These are phyloP conservation scores for Aleurites moluccanus DNA, from an alignment of 441 rosid genomes.

Conservation along the genomic window DNA sequence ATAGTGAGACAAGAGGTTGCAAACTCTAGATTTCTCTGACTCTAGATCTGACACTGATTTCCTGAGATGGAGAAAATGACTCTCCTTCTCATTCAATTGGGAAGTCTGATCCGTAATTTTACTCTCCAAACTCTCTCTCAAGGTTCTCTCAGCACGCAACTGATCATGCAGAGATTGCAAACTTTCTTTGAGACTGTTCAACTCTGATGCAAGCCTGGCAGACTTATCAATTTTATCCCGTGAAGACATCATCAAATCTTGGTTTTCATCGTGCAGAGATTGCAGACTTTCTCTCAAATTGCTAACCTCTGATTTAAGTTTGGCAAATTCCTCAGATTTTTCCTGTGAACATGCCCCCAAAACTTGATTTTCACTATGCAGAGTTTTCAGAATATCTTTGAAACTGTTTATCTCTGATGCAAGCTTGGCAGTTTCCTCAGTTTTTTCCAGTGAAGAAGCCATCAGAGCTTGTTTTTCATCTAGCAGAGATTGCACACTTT, in stretches of 20 bases:
- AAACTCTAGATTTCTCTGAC: constrained; percentile 54
- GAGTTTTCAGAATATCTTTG: constrained; percentile 16
- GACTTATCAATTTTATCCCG: constrained; percentile 57
- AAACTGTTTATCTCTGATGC: constrained; percentile 14
- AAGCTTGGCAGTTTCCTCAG: constrained; percentile 21
- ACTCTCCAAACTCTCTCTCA: constrained; percentile 49
- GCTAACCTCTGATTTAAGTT: constrained; percentile 51
- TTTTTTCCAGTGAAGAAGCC: constrained; percentile 17
- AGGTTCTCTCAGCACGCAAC: constrained; percentile 55
- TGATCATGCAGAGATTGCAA: constrained; percentile 47
- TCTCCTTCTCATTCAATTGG: constrained; percentile 55
- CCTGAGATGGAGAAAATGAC: constrained; percentile 56
- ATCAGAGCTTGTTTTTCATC: constrained; percentile 28
- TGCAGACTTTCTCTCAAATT: constrained; percentile 45
- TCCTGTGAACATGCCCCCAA: constrained; percentile 11
- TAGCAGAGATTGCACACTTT: constrained; percentile 22
- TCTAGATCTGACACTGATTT: constrained; percentile 59
- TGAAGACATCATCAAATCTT: constrained; percentile 47
- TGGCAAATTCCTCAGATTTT: constrained; percentile 29
- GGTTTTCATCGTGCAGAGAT: constrained; percentile 51
- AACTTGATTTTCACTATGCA: constrained; percentile 25
- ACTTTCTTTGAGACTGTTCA: constrained; percentile 46
- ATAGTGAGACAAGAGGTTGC: constrained; percentile 43
- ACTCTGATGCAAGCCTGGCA: constrained; percentile 47
- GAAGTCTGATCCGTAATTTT: constrained; percentile 55